Conservation (phyloP, 257 asterid genomes). For the Nicotiana benthamiana region DNA sequence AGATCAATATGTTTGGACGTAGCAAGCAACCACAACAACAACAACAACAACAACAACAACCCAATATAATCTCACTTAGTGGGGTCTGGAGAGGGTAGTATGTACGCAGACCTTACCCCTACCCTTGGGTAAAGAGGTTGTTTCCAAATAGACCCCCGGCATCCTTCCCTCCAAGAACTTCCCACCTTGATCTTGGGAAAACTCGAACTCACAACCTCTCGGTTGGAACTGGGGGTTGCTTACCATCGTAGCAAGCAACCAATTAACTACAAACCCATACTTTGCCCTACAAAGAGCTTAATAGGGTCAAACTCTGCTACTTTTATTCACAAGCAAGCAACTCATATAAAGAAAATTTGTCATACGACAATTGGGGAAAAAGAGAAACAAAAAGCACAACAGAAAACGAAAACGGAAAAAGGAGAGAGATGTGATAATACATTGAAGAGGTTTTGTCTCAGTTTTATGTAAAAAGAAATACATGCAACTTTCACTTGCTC, state of each 20-base stretch:
- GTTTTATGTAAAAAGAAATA: no score
- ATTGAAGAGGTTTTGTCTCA: not conserved
- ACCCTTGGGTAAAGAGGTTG: no score
- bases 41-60: no score
- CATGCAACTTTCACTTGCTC: not conserved
- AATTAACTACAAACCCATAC: not conserved
- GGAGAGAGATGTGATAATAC: not conserved
- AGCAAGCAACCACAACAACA: not conserved
- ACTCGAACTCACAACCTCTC: no score
- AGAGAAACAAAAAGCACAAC: not conserved
- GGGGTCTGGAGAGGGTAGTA: no score
- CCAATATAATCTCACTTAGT: no score
- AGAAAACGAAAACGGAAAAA: not conserved
- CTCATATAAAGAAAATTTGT: slow-evolving; percentile 1
- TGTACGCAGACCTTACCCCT: no score
- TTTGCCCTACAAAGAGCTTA: not conserved
- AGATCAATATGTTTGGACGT: not conserved
- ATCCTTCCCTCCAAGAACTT: no score
- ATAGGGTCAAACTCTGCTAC: not conserved
- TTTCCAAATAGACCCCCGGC: no score
- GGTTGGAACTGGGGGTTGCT: no score
- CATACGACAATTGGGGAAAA: not conserved
- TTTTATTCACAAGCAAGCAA: not conserved
- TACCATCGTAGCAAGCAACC: not conserved
- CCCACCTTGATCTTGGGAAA: no score